Percentiles rank a stretch among this genome's conserved stretches.
Evolutionary conservation across 1,284 basidiomycete species (phyloP).

Genomic region (Moesziomyces sp.): DNA sequence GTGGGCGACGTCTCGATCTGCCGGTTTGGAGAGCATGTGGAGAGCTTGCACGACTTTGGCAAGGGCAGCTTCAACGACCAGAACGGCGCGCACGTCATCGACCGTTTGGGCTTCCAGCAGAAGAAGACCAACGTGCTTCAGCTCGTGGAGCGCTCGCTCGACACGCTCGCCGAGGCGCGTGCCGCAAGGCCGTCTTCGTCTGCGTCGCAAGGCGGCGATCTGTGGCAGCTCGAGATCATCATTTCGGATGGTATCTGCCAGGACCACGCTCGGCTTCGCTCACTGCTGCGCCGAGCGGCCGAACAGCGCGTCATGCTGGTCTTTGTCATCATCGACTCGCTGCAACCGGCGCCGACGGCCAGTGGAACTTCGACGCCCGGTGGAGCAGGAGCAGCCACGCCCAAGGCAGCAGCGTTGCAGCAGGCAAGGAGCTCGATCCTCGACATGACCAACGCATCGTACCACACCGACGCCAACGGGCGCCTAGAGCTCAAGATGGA

Average conservation of each 20-base stretch:
- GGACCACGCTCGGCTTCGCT: slow-evolving; percentile 86
- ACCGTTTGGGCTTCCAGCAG: slow-evolving; percentile 89
- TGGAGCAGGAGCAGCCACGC: not conserved
- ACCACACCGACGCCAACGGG: slow-evolving; percentile 77
- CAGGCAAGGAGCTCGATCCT: slow-evolving; percentile 80
- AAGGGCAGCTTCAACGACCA: slow-evolving; percentile 50
- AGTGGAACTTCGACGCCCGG: slow-evolving; percentile 18
- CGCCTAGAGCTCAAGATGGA: slow-evolving; percentile 87
- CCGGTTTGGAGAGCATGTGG: slow-evolving; percentile 87
- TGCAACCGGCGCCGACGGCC: slow-evolving; percentile 68
- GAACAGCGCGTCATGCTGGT: slow-evolving; percentile 95
- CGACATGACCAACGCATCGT: slow-evolving; percentile 90
- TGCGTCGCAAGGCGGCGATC: slow-evolving; percentile 72
- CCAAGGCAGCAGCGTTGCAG: slow-evolving; percentile 66
- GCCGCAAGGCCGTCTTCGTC: slow-evolving; percentile 73
- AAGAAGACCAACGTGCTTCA: slow-evolving; percentile 87
- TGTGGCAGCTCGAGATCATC: slow-evolving; percentile 99
- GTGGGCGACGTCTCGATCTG: slow-evolving; percentile 93
- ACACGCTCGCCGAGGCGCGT: slow-evolving; percentile 77
- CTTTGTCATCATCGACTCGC: slow-evolving; percentile 93
- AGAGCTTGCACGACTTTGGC: slow-evolving; percentile 84
- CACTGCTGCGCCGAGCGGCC: slow-evolving; percentile 83
- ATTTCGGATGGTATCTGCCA: slow-evolving; percentile 98
- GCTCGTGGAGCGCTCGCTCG: slow-evolving; percentile 84
- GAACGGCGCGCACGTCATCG: slow-evolving; percentile 78